These are phyloP conservation scores for Musa troglodytarum DNA, from an alignment of 176 grass and related monocot species.

Conservation along the genomic window DNA sequence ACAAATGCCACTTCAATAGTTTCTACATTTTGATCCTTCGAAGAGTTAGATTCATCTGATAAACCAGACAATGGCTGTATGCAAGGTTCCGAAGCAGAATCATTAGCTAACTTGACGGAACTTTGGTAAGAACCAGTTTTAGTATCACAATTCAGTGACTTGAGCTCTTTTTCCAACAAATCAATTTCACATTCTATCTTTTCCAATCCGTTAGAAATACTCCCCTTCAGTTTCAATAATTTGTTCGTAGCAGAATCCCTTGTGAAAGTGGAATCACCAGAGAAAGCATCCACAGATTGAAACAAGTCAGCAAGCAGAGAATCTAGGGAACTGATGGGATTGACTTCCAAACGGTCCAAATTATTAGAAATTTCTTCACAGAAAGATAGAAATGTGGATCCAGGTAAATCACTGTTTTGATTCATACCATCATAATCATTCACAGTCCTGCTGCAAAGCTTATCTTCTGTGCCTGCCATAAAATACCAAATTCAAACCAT, in stretches of 20 bases:
- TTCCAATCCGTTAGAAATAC: conserved; percentile 70
- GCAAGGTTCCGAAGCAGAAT: conserved; percentile 26
- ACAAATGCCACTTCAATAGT: background rate
- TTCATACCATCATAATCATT: background rate
- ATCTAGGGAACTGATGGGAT: conserved; percentile 44
- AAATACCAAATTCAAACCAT: too few relatives aligned
- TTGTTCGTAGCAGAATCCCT: conserved; percentile 38
- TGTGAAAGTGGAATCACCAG: conserved; percentile 48
- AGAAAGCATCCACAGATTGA: conserved; percentile 52
- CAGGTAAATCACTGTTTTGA: background rate
- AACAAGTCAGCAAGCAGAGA: conserved; percentile 47
- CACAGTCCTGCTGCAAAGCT: background rate
- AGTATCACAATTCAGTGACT: conserved; percentile 22
- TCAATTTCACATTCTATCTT: conserved; percentile 85
- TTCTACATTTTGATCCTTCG: background rate
- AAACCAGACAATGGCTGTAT: conserved; percentile 17
- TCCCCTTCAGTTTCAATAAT: conserved; percentile 56
- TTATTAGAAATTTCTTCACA: conserved; percentile 26
- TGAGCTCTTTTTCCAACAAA: conserved; percentile 76
- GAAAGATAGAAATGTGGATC: background rate
- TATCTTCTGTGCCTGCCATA: background rate
- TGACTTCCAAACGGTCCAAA: conserved; percentile 38
- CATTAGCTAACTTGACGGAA: conserved; percentile 1
- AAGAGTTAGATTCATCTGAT: conserved; percentile 27
- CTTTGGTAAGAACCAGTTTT: conserved; percentile 1